These are phyloP conservation scores for Xylaria sp. DNA, from an alignment of 2,329 filamentous ascomycete genomes.

Conservation along the genomic window DNA sequence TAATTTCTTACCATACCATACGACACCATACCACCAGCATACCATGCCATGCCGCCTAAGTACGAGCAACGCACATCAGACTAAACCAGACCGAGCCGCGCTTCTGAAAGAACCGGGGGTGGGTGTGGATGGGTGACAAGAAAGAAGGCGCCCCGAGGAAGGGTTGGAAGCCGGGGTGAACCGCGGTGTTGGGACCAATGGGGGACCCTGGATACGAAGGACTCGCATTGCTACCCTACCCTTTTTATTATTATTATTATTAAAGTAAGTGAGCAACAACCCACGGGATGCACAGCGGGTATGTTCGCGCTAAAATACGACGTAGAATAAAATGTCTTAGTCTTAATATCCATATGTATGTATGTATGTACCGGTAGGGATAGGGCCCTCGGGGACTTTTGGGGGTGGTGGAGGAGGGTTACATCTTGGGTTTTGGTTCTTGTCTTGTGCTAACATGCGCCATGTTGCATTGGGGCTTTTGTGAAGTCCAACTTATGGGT, in stretches of 20 bases:
- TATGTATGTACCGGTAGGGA: conserved; percentile 17
- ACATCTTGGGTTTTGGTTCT: conserved; percentile 11
- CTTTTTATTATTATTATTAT: background rate
- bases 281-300: conserved; percentile 26
- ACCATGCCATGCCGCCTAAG: no score
- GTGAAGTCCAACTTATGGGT: conserved; percentile 6
- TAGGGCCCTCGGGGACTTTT: conserved; percentile 30
- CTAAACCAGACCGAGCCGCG: conserved; percentile 32
- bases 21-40: no score
- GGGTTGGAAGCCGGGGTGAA: conserved; percentile 32
- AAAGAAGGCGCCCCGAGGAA: conserved; percentile 25
- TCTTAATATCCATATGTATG: background rate
- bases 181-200: conserved; percentile 35
- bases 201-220: conserved; percentile 10
- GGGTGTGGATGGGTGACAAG: background rate
- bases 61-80: background rate
- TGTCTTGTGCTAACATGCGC: conserved; percentile 9
- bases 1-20: conserved; percentile 10
- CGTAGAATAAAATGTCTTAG: conserved; percentile 13
- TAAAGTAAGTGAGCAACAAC: background rate
- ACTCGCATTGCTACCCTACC: conserved; percentile 29
- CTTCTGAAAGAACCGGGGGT: background rate
- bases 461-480: conserved; percentile 29
- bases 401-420: conserved; percentile 27
- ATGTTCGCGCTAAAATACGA: conserved; percentile 29